A percentile compares a stretch with the other conserved stretches of the same genome.
Conservation (phyloP, 371 early-diverging fungal species). For the Syncephalastrum sp. region DNA sequence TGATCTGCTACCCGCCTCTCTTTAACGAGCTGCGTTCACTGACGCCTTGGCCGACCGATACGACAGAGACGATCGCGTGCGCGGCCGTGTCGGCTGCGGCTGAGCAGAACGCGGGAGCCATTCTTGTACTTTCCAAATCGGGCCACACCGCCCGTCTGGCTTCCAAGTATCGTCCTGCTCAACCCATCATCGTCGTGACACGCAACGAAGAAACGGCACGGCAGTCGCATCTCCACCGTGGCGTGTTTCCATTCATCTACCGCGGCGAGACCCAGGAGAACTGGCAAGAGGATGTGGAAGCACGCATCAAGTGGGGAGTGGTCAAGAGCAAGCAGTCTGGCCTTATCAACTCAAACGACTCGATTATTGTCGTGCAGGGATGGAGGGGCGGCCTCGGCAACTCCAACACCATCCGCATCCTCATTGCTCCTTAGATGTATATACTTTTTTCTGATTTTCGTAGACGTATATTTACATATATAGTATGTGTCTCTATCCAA, state of each 20-base stretch:
- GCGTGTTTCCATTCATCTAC: slow-evolving; percentile 86
- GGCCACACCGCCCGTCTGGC: slow-evolving; percentile 87
- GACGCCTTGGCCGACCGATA: slow-evolving; percentile 72
- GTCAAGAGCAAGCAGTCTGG: slow-evolving; percentile 56
- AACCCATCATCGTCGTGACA: slow-evolving; percentile 89
- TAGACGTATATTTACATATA: too few relatives aligned
- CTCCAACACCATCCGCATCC: slow-evolving; percentile 72
- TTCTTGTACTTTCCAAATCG: slow-evolving; percentile 82
- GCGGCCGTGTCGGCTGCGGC: slow-evolving; percentile 86
- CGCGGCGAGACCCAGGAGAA: slow-evolving; percentile 36
- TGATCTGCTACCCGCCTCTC: slow-evolving; percentile 70
- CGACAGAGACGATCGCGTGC: slow-evolving; percentile 89
- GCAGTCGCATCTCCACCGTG: slow-evolving; percentile 84
- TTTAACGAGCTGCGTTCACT: slow-evolving; percentile 77
- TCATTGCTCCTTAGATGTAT: slow-evolving; percentile 36
- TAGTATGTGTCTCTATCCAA: too few relatives aligned
- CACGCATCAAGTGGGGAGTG: slow-evolving; percentile 63
- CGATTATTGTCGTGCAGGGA: slow-evolving; percentile 70
- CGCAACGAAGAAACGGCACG: slow-evolving; percentile 78
- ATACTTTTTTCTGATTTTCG: too few relatives aligned
- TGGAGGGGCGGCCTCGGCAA: slow-evolving; percentile 75
- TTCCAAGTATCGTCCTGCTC: slow-evolving; percentile 89
- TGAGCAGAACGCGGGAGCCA: slow-evolving; percentile 82
- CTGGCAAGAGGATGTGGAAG: slow-evolving; percentile 68
- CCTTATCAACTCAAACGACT: slow-evolving; percentile 58